Evolutionary conservation across 2,329 filamentous ascomycete genomes (phyloP).

Genomic region (Penicillium sp.): DNA sequence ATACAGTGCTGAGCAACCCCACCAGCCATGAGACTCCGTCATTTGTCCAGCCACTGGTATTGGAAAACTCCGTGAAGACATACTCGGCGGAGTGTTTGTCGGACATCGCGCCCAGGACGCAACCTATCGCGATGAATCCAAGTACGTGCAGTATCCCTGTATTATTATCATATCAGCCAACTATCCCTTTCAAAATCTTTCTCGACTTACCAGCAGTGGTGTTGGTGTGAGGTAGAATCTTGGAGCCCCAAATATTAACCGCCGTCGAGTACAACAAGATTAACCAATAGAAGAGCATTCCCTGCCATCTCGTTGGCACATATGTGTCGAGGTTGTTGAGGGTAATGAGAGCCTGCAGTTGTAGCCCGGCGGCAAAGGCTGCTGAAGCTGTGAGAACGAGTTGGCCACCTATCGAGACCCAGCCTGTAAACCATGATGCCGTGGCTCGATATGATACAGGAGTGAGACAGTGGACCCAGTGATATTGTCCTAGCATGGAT

Average conservation of each 20-base stretch:
- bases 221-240: constrained; percentile 25
- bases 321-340: constrained; percentile 43
- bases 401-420: constrained; percentile 50
- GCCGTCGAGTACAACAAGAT: constrained; percentile 30
- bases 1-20: constrained; percentile 18
- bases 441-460: constrained; percentile 34
- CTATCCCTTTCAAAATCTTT: no score
- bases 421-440: constrained; percentile 46
- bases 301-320: constrained; percentile 36
- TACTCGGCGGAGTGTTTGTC: constrained; percentile 15
- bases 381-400: constrained; percentile 50
- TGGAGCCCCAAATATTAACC: constrained; percentile 44
- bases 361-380: constrained; percentile 48
- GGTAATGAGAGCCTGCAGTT: constrained; percentile 46
- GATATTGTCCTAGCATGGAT: constrained; percentile 42
- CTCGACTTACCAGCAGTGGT: constrained; percentile 13
- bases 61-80: constrained; percentile 20
- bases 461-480: constrained; percentile 47
- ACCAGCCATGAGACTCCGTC: constrained; percentile 22
- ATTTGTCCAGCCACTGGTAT: constrained; percentile 20
- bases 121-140: constrained; percentile 14
- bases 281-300: constrained; percentile 50
- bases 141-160: constrained; percentile 19
- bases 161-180: not conserved
- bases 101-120: constrained; percentile 18